Evolutionary conservation across 1,284 basidiomycete genomes (phyloP).

Genomic region (Ceratobasidium sp.): DNA sequence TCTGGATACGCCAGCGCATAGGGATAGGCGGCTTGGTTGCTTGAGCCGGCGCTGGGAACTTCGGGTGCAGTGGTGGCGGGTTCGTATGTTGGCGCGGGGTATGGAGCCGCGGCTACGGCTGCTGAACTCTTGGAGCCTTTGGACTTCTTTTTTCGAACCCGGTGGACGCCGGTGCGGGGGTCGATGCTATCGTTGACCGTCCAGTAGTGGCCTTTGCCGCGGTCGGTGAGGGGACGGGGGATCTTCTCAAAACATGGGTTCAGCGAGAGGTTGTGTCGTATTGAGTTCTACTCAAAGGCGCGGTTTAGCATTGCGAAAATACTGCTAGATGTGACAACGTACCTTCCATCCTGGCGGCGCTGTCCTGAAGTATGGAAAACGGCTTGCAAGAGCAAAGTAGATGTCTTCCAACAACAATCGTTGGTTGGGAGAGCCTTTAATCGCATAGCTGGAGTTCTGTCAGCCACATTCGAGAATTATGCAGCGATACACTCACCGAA

Average conservation of each 20-base stretch:
- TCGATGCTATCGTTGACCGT: slow-evolving; percentile 88
- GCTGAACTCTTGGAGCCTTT: slow-evolving; percentile 56
- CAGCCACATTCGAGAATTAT: not conserved
- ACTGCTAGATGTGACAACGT: slow-evolving; percentile 51
- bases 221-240: slow-evolving; percentile 85
- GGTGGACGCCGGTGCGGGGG: slow-evolving; percentile 83
- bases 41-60: slow-evolving; percentile 37
- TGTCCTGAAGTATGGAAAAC: slow-evolving; percentile 81
- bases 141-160: slow-evolving; percentile 76
- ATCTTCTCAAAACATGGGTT: slow-evolving; percentile 95
- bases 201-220: slow-evolving; percentile 88
- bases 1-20: slow-evolving; percentile 32
- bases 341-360: slow-evolving; percentile 89
- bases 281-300: slow-evolving; percentile 76
- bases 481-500: slow-evolving; percentile 66
- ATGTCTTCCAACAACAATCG: slow-evolving; percentile 85
- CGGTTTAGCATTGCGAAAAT: slow-evolving; percentile 22
- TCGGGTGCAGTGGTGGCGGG: slow-evolving; percentile 24
- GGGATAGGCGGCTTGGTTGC: slow-evolving; percentile 9
- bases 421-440: slow-evolving; percentile 86
- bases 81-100: slow-evolving; percentile 37
- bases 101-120: slow-evolving; percentile 40
- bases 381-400: slow-evolving; percentile 76
- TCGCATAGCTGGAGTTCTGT: slow-evolving; percentile 71
- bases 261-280: slow-evolving; percentile 91